Evolutionary conservation across 352 stramenopile genomes (phyloP).

Genomic region (Phytophthora aleatoria): DNA sequence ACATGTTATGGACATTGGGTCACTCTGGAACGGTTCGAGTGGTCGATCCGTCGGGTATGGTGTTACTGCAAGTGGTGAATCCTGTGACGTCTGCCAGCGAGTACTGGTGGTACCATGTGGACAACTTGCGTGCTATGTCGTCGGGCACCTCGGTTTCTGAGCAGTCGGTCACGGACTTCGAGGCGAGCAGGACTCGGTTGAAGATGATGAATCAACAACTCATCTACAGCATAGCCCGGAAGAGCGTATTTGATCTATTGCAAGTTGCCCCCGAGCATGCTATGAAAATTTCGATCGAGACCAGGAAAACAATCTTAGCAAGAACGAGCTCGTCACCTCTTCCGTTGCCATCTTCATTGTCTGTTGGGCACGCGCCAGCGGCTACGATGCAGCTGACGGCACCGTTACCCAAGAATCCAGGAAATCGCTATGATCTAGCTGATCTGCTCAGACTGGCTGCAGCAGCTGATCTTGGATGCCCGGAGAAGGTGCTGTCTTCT

Average conservation of each 20-base stretch:
- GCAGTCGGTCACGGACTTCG: slow-evolving; percentile 50
- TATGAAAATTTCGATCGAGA: slow-evolving; percentile 56
- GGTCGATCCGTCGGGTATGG: slow-evolving; percentile 57
- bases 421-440: slow-evolving; percentile 52
- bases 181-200: slow-evolving; percentile 38
- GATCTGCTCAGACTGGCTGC: slow-evolving; percentile 63
- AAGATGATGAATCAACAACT: slow-evolving; percentile 49
- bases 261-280: slow-evolving; percentile 61
- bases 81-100: slow-evolving; percentile 50
- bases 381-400: slow-evolving; percentile 13
- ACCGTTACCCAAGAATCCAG: slow-evolving; percentile 21
- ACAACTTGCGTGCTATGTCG: slow-evolving; percentile 41
- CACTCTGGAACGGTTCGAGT: slow-evolving; percentile 57
- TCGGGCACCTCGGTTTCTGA: slow-evolving; percentile 33
- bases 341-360: slow-evolving; percentile 25
- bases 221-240: slow-evolving; percentile 63
- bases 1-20: slow-evolving; percentile 74
- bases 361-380: slow-evolving; percentile 1
- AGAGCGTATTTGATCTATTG: slow-evolving; percentile 66
- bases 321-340: slow-evolving; percentile 37
- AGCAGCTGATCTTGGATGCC: slow-evolving; percentile 56
- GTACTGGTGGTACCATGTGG: slow-evolving; percentile 77
- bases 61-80: slow-evolving; percentile 71
- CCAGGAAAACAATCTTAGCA: slow-evolving; percentile 27
- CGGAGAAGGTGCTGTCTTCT: slow-evolving; percentile 40